These are phyloP conservation scores for Xylariaceae sp. DNA, from an alignment of 2,329 filamentous ascomycete species.

Conservation along the genomic window DNA sequence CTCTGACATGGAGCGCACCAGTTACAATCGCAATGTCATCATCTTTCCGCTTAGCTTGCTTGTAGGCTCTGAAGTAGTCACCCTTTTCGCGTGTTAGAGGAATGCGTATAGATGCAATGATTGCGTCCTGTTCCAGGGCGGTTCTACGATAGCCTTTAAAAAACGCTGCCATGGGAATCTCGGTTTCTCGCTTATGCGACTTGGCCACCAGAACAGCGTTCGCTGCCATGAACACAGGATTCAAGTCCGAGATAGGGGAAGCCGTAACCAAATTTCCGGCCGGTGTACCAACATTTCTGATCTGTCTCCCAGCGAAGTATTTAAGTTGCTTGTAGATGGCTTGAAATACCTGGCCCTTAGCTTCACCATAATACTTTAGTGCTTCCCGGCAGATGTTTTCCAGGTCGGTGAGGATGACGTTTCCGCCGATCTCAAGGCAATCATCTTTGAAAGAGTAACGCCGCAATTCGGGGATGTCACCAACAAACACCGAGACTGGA, in stretches of 20 bases:
- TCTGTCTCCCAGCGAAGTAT: slow-evolving; percentile 94
- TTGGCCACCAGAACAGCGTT: slow-evolving; percentile 82
- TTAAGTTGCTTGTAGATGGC: slow-evolving; percentile 91
- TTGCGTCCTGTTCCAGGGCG: slow-evolving; percentile 75
- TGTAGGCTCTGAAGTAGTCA: slow-evolving; percentile 88
- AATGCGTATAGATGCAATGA: slow-evolving; percentile 86
- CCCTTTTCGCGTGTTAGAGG: slow-evolving; percentile 74
- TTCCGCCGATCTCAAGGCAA: slow-evolving; percentile 88
- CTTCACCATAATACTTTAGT: slow-evolving; percentile 73
- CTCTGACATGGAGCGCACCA: slow-evolving; percentile 73
- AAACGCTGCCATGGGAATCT: slow-evolving; percentile 90
- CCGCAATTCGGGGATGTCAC: slow-evolving; percentile 87
- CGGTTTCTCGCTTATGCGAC: slow-evolving; percentile 70
- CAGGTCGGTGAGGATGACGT: slow-evolving; percentile 88
- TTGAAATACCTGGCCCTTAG: slow-evolving; percentile 77
- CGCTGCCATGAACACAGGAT: slow-evolving; percentile 88
- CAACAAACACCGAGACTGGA: slow-evolving; percentile 85
- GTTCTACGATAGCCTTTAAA: slow-evolving; percentile 91
- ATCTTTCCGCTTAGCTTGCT: slow-evolving; percentile 95
- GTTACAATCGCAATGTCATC: slow-evolving; percentile 99
- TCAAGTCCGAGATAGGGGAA: slow-evolving; percentile 94
- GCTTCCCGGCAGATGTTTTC: slow-evolving; percentile 83
- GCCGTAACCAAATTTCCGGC: slow-evolving; percentile 94
- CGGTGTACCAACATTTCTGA: slow-evolving; percentile 95
- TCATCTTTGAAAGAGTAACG: slow-evolving; percentile 80